Evolutionary conservation across 2,329 filamentous ascomycete genomes (phyloP), one percentile per base, ranked within the genome.

Genomic region (Beauveria caledonica): DNA sequence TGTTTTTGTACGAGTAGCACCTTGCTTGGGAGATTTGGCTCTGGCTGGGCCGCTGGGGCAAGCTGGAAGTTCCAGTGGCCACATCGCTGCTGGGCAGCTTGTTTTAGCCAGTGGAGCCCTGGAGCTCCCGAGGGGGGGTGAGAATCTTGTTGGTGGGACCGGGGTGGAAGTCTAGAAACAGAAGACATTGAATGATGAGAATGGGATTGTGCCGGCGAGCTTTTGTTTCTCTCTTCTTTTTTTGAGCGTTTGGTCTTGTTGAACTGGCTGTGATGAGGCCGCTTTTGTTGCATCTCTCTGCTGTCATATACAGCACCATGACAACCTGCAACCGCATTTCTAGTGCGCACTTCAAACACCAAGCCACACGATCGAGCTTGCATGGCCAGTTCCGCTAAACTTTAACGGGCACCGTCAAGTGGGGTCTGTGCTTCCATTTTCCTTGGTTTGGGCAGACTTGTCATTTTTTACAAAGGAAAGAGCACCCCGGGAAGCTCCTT

Each of bases 361-460:
- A 55, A 57, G 54, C 54, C 54, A 57, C 54, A 40, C 54, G 54
- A 57, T 57, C 54, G 54, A 57, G 27, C 44, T 57, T 15, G 11
- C 42, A 39, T 39, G 29, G 13, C 25, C 19, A 5, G 2, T 1
- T 44, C 21, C 13, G 42, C 54, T 57, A 57, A 57, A 46, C 54
- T 27, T 2, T 6, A 57, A 46, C 19, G 17, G 54, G 54, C 42
- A 57, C 11, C 33, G n/a, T 15, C 19, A n/a, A 7, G 54, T 48
- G 54, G 54, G n/a, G 3, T 8, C 1, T 11, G 21, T 17, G 33
- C 17, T 23, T 48, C 8, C 17, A 57, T 39, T 48, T 36, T 48
- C 54, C 53, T 56, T 56, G 53, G 40, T 56, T 56, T 56, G n/a
- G 36, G 51, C 21, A 19, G 36, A 25, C 13, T 48, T 10, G 17